phyloP scores from a whole-genome alignment of 345 rosid species.

The Gossypium arboreum region DNA sequence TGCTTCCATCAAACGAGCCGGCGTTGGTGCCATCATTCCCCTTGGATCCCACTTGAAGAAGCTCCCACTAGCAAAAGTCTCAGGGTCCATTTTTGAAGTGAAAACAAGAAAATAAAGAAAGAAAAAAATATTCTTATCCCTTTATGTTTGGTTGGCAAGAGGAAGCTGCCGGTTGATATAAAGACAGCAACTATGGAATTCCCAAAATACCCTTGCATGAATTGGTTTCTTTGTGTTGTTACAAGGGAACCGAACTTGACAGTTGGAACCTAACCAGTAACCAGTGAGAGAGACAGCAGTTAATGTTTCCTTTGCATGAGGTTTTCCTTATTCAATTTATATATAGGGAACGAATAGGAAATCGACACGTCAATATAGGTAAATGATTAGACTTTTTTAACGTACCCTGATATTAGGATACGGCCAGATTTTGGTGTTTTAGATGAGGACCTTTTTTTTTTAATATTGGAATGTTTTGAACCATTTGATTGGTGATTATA shows the following conservation, averaged over 20 bases:
- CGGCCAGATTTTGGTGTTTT: background rate
- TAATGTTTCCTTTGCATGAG: background rate
- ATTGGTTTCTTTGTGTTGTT: background rate
- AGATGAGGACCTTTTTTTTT: background rate
- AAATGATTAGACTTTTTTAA: constrained; percentile 20
- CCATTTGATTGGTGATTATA: constrained; percentile 1
- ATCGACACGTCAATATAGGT: constrained; percentile 26
- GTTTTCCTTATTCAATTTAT: background rate
- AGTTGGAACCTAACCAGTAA: constrained; percentile 50
- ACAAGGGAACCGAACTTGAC: constrained; percentile 33
- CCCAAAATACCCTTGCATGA: constrained; percentile 33
- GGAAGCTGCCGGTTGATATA: constrained; percentile 18
- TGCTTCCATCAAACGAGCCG: constrained; percentile 29
- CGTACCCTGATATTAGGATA: background rate
- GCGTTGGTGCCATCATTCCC: constrained; percentile 33
- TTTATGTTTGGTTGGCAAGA: background rate
- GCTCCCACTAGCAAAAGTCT: constrained; percentile 65
- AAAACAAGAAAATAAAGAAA: background rate
- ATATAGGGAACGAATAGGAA: background rate
- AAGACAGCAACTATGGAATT: constrained; percentile 19
- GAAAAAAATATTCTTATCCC: background rate
- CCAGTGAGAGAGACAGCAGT: background rate
- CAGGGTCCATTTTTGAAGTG: constrained; percentile 63
- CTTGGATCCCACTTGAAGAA: constrained; percentile 82
- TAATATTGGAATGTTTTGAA: background rate